Percentiles rank a stretch among this genome's conserved stretches.
Evolutionary conservation across 2,329 filamentous ascomycete genomes (phyloP).

Genomic region (Alternaria triticimaculans): DNA sequence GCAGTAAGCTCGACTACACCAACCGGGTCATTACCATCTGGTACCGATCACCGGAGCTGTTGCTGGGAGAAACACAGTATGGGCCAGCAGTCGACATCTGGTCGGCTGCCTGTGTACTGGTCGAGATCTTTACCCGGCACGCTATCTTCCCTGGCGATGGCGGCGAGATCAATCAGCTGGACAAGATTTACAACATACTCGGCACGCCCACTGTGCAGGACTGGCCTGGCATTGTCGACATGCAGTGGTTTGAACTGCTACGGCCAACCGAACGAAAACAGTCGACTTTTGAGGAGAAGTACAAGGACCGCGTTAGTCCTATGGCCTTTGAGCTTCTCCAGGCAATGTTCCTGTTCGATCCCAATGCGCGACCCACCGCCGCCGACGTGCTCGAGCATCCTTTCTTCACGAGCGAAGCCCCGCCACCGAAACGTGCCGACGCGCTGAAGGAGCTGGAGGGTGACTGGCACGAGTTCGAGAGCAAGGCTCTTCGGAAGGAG

Average conservation of each 20-base stretch:
- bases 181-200: slow-evolving; percentile 93
- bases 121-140: slow-evolving; percentile 93
- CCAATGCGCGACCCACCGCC: slow-evolving; percentile 80
- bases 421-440: slow-evolving; percentile 74
- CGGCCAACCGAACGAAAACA: slow-evolving; percentile 76
- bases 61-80: slow-evolving; percentile 93
- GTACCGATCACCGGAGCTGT: slow-evolving; percentile 94
- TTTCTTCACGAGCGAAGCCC: slow-evolving; percentile 87
- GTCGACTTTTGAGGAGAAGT: slow-evolving; percentile 82
- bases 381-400: slow-evolving; percentile 83
- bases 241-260: slow-evolving; percentile 96
- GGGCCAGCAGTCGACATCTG: slow-evolving; percentile 96
- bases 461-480: slow-evolving; percentile 99
- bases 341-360: slow-evolving; percentile 90
- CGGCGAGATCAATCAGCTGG: slow-evolving; percentile 92
- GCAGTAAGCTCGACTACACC: slow-evolving; percentile 90
- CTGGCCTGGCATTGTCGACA: slow-evolving; percentile 90
- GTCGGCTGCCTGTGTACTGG: slow-evolving; percentile 95
- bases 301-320: slow-evolving; percentile 75
- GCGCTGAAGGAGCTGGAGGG: slow-evolving; percentile 86
- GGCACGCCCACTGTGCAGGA: slow-evolving; percentile 84
- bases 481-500: slow-evolving; percentile 90
- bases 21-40: slow-evolving; percentile 99
- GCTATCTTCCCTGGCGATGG: slow-evolving; percentile 96
- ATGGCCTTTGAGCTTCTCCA: slow-evolving; percentile 83